phyloP scores from a whole-genome alignment of 2,329 filamentous ascomycete genomes.

The Achaetomium macrosporum region DNA sequence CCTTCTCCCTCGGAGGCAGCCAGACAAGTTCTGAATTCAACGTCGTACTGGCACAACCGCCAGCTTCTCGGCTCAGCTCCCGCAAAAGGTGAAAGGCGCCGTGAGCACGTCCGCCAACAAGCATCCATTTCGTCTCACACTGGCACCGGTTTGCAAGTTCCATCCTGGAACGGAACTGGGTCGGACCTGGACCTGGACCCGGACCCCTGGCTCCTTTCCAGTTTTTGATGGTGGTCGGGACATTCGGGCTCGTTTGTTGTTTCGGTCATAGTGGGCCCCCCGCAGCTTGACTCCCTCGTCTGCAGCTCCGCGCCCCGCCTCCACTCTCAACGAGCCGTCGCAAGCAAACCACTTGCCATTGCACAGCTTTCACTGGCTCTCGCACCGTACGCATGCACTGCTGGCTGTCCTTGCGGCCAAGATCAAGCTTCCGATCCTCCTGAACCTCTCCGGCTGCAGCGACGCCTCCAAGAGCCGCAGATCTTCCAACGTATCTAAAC shows the following conservation, averaged over 20 bases:
- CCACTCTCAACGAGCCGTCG: constrained; percentile 4
- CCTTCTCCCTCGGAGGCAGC: no score
- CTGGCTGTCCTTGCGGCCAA: constrained; percentile 18
- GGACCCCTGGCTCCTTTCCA: background rate
- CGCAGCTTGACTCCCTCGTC: constrained; percentile 2
- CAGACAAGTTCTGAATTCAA: no score
- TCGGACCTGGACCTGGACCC: background rate
- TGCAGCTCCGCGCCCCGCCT: constrained; percentile 7
- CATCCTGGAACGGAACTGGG: background rate
- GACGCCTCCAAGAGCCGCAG: constrained; percentile 14
- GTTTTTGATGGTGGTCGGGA: background rate
- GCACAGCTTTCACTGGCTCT: constrained; percentile 5
- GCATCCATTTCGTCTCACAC: background rate
- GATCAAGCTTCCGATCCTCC: constrained; percentile 11
- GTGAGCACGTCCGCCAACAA: background rate
- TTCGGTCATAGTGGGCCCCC: constrained; percentile 9
- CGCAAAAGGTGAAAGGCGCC: background rate
- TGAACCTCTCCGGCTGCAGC: constrained; percentile 4
- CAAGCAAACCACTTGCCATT: background rate
- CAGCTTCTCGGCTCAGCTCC: constrained; percentile 7
- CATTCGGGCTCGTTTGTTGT: background rate
- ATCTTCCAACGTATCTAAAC: constrained; percentile 1
- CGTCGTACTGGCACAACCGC: background rate
- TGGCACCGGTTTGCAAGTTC: background rate
- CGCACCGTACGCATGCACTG: background rate